A percentile compares a stretch with the other conserved stretches of the same genome.
Evolutionary conservation across 106 monocot genomes (phyloP).

Genomic region (Acanthochlamys bracteata): DNA sequence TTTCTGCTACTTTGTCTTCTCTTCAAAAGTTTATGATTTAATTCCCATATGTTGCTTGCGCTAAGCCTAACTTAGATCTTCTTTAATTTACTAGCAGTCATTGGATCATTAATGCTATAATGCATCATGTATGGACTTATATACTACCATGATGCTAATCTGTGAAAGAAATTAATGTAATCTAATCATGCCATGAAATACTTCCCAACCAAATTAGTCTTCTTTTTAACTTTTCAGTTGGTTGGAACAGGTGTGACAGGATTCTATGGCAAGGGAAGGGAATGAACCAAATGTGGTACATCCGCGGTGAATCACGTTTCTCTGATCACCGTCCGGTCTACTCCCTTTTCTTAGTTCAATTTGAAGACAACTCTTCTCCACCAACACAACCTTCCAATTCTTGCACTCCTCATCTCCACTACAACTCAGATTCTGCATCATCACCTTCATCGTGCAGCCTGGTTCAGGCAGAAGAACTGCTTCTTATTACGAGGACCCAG

Average conservation of each 20-base stretch:
- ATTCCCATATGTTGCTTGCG: too few species aligned
- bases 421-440: background rate
- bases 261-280: conserved; percentile 74
- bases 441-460: conserved; percentile 22
- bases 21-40: too few species aligned
- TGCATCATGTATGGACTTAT: too few species aligned
- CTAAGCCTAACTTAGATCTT: too few species aligned
- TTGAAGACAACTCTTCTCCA: background rate
- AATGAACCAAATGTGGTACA: conserved; percentile 62
- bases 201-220: too few species aligned
- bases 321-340: conserved; percentile 79
- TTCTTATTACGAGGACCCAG: conserved; percentile 39
- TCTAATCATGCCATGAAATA: too few species aligned
- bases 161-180: too few species aligned
- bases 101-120: too few species aligned
- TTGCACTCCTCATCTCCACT: background rate
- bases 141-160: too few species aligned
- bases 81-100: too few species aligned
- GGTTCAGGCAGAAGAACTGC: conserved; percentile 62
- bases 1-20: too few species aligned
- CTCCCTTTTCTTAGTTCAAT: conserved; percentile 50
- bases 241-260: conserved; percentile 65
- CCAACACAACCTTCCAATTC: background rate
- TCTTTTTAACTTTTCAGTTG: background rate
- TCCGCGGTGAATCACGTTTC: conserved; percentile 65